phyloP scores from a whole-genome alignment of 257 asterid species.

The Solanum microdontum region DNA sequence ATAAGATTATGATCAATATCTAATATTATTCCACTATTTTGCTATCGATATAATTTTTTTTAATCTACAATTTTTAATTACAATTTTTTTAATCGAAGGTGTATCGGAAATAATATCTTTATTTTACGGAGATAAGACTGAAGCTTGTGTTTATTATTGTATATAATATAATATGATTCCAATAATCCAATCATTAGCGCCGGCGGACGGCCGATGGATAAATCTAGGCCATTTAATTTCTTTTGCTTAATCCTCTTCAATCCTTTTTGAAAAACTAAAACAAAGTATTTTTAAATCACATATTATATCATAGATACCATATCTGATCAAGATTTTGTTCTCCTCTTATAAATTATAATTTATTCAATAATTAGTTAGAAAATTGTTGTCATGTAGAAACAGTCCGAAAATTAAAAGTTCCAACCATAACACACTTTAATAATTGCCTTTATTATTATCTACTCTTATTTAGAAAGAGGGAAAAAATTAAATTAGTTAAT shows the following conservation, averaged over 20 bases:
- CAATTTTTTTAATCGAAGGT: too few species aligned
- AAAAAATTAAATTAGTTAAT: neutral
- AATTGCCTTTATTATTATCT: neutral
- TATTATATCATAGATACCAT: neutral
- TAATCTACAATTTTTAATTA: too few species aligned
- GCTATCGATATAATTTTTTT: neutral
- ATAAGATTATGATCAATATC: neutral
- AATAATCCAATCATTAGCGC: neutral
- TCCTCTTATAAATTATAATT: neutral
- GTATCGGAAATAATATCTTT: too few species aligned
- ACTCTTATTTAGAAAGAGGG: neutral
- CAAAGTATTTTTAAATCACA: neutral
- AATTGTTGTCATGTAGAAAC: neutral
- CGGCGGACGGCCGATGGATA: constrained; percentile 1
- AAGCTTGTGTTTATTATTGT: neutral
- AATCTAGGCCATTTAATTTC: neutral
- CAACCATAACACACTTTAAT: neutral
- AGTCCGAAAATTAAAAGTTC: neutral
- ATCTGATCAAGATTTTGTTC: constrained; percentile 5
- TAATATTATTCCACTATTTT: neutral
- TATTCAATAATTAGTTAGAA: neutral
- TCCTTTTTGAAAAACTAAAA: neutral
- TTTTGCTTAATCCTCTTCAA: neutral
- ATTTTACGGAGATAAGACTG: too few species aligned
- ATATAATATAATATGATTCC: too few species aligned